Conservation (phyloP, 352 stramenopile genomes). For the Pythium periplocum region DNA sequence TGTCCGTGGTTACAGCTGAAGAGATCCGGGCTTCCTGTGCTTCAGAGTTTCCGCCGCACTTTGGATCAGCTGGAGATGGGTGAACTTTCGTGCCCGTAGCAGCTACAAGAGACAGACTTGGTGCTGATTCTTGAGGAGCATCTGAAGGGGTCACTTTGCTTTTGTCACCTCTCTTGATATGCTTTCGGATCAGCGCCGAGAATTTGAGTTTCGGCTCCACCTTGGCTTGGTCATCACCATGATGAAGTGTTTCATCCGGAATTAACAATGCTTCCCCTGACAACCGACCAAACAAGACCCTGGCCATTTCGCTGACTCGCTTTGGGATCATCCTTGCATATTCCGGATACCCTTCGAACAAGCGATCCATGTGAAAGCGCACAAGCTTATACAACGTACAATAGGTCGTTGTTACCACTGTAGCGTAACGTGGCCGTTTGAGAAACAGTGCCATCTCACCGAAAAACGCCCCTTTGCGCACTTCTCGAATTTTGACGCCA, state of each 20-base stretch:
- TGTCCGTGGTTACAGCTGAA: too few relatives aligned
- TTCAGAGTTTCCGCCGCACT: too few relatives aligned
- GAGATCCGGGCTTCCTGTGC: too few relatives aligned
- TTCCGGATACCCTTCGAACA: slow-evolving; percentile 52
- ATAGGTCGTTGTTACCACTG: slow-evolving; percentile 48
- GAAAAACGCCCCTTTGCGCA: slow-evolving; percentile 58
- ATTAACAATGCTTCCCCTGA: slow-evolving; percentile 20
- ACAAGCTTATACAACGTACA: slow-evolving; percentile 59
- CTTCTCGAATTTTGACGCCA: slow-evolving; percentile 53
- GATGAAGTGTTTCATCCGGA: slow-evolving; percentile 10
- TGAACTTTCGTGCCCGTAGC: background rate
- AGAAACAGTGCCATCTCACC: slow-evolving; percentile 61
- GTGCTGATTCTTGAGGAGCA: background rate
- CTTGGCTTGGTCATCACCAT: slow-evolving; percentile 1
- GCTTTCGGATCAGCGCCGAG: slow-evolving; percentile 38
- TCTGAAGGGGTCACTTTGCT: slow-evolving; percentile 21
- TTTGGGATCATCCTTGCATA: slow-evolving; percentile 33
- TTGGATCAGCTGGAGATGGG: too few relatives aligned
- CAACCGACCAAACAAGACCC: slow-evolving; percentile 24
- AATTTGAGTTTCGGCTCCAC: slow-evolving; percentile 39
- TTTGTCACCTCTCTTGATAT: slow-evolving; percentile 34
- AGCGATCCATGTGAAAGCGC: slow-evolving; percentile 43
- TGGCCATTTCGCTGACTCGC: slow-evolving; percentile 41
- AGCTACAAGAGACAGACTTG: slow-evolving; percentile 1
- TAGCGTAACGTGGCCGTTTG: slow-evolving; percentile 43